A percentile compares a stretch with the other conserved stretches of the same genome.
Conservation (phyloP, 2,329 filamentous ascomycete genomes). For the Colletotrichum filicis region DNA sequence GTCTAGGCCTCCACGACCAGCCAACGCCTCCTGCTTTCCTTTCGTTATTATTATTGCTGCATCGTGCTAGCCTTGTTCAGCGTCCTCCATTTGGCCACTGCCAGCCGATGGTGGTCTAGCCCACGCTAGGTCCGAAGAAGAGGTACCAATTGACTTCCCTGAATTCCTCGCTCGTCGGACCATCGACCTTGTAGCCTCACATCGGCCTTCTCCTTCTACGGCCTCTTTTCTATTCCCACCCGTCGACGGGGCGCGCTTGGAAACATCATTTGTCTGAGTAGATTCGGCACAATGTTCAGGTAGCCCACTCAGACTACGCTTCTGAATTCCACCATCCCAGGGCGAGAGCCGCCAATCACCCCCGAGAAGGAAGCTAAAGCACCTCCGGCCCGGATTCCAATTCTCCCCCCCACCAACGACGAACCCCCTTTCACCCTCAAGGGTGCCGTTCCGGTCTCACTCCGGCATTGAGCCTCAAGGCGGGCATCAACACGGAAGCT, state of each 20-base stretch:
- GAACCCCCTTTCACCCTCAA: slow-evolving; percentile 15
- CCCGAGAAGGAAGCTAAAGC: slow-evolving; percentile 1
- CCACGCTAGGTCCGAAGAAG: slow-evolving; percentile 23
- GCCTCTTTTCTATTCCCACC: not conserved
- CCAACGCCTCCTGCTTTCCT: slow-evolving; percentile 2
- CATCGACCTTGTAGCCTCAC: not conserved
- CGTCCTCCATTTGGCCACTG: slow-evolving; percentile 12
- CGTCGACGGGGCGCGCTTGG: not conserved
- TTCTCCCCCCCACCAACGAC: slow-evolving; percentile 35
- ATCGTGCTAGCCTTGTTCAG: slow-evolving; percentile 26
- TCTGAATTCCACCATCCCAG: slow-evolving; percentile 14
- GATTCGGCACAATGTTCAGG: slow-evolving; percentile 1
- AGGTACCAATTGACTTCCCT: slow-evolving; percentile 21
- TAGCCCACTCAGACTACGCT: not conserved
- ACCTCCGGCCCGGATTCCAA: not conserved
- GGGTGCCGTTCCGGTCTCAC: not conserved
- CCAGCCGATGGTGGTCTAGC: slow-evolving; percentile 21
- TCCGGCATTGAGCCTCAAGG: not conserved
- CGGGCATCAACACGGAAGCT: not conserved
- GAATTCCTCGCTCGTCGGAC: not conserved
- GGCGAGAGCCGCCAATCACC: not conserved
- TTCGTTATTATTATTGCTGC: slow-evolving; percentile 13
- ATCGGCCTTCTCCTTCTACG: not conserved
- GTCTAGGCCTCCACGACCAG: not conserved
- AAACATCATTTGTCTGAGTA: not conserved